Evolutionary conservation across 2,329 filamentous ascomycete species (phyloP).

Genomic region (Trichoderma brevicompactum): DNA sequence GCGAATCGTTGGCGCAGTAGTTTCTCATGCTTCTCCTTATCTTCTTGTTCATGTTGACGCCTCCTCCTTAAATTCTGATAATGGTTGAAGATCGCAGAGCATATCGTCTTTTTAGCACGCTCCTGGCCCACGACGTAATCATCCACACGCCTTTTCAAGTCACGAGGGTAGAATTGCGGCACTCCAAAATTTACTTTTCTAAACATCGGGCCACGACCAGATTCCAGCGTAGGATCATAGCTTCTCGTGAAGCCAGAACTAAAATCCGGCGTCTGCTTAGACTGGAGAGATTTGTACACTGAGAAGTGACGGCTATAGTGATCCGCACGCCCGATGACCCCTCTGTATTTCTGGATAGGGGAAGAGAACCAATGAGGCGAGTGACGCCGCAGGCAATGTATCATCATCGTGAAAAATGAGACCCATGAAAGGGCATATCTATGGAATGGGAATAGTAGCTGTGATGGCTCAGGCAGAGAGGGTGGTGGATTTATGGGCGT

Average conservation of each 20-base stretch:
- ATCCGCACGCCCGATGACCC: constrained; percentile 2
- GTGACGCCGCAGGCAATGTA: constrained; percentile 3
- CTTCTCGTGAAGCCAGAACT: constrained; percentile 62
- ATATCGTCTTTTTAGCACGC: constrained; percentile 89
- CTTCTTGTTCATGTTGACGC: constrained; percentile 74
- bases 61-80: constrained; percentile 85
- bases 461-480: not conserved
- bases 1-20: constrained; percentile 71
- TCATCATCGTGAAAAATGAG: constrained; percentile 4
- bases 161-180: constrained; percentile 65
- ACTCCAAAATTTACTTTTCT: constrained; percentile 61
- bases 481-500: not conserved
- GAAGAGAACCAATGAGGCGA: not conserved
- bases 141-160: constrained; percentile 88
- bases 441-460: not conserved
- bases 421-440: not conserved
- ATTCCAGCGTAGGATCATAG: constrained; percentile 60
- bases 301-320: constrained; percentile 35
- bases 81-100: constrained; percentile 93
- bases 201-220: constrained; percentile 64
- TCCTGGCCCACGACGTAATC: constrained; percentile 97
- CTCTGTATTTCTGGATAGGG: not conserved
- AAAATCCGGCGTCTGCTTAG: constrained; percentile 54
- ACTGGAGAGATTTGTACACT: constrained; percentile 33
- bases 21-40: constrained; percentile 63